Evolutionary conservation across 139 green algal genomes (phyloP).

Genomic region (Closterium sp.): DNA sequence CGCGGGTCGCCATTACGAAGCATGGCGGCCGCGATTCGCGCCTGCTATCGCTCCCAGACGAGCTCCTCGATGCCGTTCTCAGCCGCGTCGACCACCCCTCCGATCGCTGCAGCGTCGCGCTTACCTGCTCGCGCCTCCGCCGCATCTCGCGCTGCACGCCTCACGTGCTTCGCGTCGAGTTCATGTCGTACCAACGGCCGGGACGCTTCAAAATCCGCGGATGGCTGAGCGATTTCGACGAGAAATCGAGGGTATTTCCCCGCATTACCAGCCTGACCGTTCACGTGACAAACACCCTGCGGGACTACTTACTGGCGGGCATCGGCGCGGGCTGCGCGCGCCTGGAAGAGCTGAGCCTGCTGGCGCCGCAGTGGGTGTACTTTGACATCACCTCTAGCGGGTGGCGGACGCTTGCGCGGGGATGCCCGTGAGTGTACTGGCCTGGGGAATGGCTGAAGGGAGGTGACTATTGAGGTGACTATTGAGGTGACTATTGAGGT

Average conservation of each 20-base stretch:
- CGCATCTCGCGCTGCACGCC: neutral
- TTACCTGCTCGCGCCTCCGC: neutral
- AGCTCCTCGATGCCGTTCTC: neutral
- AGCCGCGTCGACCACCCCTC: neutral
- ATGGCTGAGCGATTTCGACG: neutral
- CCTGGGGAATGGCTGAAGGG: neutral
- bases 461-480: too few relatives aligned
- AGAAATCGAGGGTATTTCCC: neutral
- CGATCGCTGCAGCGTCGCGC: neutral
- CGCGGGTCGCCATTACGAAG: neutral
- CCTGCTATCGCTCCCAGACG: neutral
- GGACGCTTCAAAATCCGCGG: neutral
- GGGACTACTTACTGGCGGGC: neutral
- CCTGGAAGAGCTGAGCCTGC: neutral
- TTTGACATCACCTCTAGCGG: neutral
- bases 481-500: too few relatives aligned
- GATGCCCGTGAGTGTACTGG: neutral
- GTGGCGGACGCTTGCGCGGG: neutral
- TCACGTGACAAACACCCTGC: neutral
- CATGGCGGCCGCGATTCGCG: neutral
- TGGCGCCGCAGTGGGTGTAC: neutral
- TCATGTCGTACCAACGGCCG: neutral
- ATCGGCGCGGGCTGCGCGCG: neutral
- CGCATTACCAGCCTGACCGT: neutral
- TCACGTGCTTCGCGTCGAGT: neutral